phyloP scores from a whole-genome alignment of 2,329 filamentous ascomycete species.

The Monosporascus sp. region DNA sequence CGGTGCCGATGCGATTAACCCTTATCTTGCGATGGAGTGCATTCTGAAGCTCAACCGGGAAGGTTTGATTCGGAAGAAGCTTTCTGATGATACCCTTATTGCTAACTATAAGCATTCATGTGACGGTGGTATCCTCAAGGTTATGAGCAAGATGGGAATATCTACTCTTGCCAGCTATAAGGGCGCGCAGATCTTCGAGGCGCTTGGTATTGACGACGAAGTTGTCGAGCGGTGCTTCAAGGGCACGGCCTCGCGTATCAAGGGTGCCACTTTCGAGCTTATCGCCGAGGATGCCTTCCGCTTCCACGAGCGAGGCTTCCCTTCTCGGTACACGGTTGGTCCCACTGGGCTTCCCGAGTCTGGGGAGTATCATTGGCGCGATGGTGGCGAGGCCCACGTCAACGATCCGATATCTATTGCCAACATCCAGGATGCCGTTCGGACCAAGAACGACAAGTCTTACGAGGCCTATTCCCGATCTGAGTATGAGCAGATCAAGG shows the following conservation, averaged over 20 bases:
- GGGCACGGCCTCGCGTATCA: slow-evolving; percentile 89
- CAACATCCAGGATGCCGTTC: slow-evolving; percentile 93
- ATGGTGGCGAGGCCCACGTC: slow-evolving; percentile 90
- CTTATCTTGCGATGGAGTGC: slow-evolving; percentile 92
- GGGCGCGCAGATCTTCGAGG: slow-evolving; percentile 96
- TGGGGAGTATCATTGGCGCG: slow-evolving; percentile 97
- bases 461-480: slow-evolving; percentile 93
- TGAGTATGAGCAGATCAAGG: slow-evolving; percentile 94
- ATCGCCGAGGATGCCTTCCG: slow-evolving; percentile 93
- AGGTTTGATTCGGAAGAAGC: slow-evolving; percentile 84
- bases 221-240: slow-evolving; percentile 94
- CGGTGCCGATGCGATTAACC: slow-evolving; percentile 89
- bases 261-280: slow-evolving; percentile 86
- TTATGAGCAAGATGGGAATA: slow-evolving; percentile 99
- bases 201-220: slow-evolving; percentile 83
- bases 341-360: slow-evolving; percentile 83
- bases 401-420: slow-evolving; percentile 94
- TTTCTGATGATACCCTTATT: slow-evolving; percentile 76
- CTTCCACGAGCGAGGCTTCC: slow-evolving; percentile 90
- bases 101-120: slow-evolving; percentile 96
- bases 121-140: slow-evolving; percentile 93
- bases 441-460: slow-evolving; percentile 96
- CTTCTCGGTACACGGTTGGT: slow-evolving; percentile 69
- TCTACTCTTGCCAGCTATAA: slow-evolving; percentile 95
- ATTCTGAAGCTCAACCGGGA: slow-evolving; percentile 96